Base-by-base conservation (phyloP, 2,329 filamentous ascomycete genomes). In the Lizonia empirigonia region DNA sequence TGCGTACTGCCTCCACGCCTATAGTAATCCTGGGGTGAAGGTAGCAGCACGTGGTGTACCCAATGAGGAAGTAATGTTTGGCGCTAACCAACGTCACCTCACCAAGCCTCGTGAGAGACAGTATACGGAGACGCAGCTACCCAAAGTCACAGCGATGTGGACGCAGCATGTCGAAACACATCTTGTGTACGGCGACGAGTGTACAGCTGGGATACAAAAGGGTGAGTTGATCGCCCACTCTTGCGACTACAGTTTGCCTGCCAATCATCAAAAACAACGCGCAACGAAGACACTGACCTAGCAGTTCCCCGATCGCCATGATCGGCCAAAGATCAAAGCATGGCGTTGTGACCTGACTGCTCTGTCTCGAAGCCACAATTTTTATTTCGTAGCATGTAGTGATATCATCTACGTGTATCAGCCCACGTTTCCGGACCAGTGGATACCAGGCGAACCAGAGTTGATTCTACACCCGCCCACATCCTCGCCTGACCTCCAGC, bases 371-470 rank as follows among this genome's bases (percentile, higher is more conserved):
- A 56, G 60, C 2, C 69, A 75, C 62, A 80, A 81, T 48, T 68
- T 80, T n/a, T 80, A 76, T 59, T 78, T 80, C 45, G 67, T 80
- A n/a, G 78, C 76, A 10, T 74, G 71, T 48, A 64, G 58, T 16
- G 61, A 70, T 40, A 54, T 64, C 1, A 70, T 81, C 8, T 67
- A 74, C 42, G 69, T 80, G 24, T 78, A 77, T 51, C 61, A 73
- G 41, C 78, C 78, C 22, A 66, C 55, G 9, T 80, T 75, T 51
- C 76, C 77, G 1, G 62, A 70, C 24, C 78, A 80, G 48, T 55
- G 32, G 3, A 49, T 80, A 3, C 55, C 69, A 8, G 48, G 41
- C 9, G 53, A 72, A 8, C 74, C 76, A 18, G 62, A 60, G 7
- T 57, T 79, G 38, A 68, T 75, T 18, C 53, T 80, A 5, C 55